Base-by-base conservation (phyloP, 257 asterid genomes). In the Scutellaria barbata region DNA sequence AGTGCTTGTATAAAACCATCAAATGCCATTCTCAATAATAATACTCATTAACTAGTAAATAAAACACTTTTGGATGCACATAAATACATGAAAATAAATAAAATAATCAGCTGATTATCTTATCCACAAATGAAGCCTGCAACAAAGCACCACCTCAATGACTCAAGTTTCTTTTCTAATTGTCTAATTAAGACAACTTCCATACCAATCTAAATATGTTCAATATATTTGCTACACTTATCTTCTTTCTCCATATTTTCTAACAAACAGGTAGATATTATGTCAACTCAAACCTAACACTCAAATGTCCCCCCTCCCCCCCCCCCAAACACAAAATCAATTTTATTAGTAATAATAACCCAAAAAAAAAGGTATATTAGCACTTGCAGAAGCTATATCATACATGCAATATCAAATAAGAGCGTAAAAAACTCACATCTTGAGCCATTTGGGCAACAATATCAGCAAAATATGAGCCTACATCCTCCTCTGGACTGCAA, bases 381-480 rank as follows among this genome's bases (percentile, higher is more conserved):
- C 35, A 30, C 35, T 30, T 30, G 35, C 35, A 30, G 35, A 30
- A 12, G 30, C 18, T 25, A 40, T 39, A 22, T 33, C 14, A 22
- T n/a, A 47, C 17, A 51, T 30, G 50, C 17, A 30, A 30, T 8
- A 46, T 47, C 18, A 42, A 52, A 53, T 63, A 77, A 72, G 53
- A 12, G 70, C 16, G 3, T 35, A 22, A 41, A 52, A 12, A 79
- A 79, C 96, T 86, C 77, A 95, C 99, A 65, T 95, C 99, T 83
- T 89, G 99, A 75, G 96, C 96, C 87, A 95, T 84, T 80, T 91
- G 98, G 55, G 95, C 75, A 69, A 95, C 89, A 80, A 95, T 83
- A 85, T 95, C 99, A 16, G 99, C 99, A 74, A 95, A 87, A 85
- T 86, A 83, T 11, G 99, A 95, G 66, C 96, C 96, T n/a, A 92